Percentiles rank a stretch among this genome's conserved stretches.
phyloP scores from a whole-genome alignment of 495 filamentous ascomycete species.

The Penicillium cinerascens region DNA sequence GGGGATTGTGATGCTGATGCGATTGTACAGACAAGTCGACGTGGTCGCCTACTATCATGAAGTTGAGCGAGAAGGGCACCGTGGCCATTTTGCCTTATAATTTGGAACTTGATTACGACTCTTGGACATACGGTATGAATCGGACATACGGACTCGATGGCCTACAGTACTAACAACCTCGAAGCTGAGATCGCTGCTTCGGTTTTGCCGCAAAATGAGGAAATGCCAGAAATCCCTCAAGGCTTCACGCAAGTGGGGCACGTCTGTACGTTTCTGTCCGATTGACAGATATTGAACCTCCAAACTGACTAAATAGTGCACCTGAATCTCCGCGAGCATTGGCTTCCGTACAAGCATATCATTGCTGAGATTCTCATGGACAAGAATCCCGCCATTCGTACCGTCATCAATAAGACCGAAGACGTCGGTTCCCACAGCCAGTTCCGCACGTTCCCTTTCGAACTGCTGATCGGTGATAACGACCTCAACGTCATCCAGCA shows the following conservation, averaged over 20 bases:
- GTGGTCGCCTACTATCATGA: slow-evolving; percentile 65
- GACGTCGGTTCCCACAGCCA: slow-evolving; percentile 78
- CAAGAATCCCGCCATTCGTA: slow-evolving; percentile 75
- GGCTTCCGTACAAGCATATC: slow-evolving; percentile 74
- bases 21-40: slow-evolving; percentile 60
- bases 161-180: neutral
- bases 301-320: slow-evolving; percentile 55
- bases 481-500: slow-evolving; percentile 75
- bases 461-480: slow-evolving; percentile 76
- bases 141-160: neutral
- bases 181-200: slow-evolving; percentile 77
- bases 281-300: neutral
- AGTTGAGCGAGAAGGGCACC: slow-evolving; percentile 62
- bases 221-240: slow-evolving; percentile 72
- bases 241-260: slow-evolving; percentile 88
- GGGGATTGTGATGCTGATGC: slow-evolving; percentile 14
- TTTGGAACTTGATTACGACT: slow-evolving; percentile 72
- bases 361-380: slow-evolving; percentile 82
- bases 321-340: slow-evolving; percentile 80
- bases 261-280: slow-evolving; percentile 55
- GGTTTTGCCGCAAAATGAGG: slow-evolving; percentile 62
- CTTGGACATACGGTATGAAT: slow-evolving; percentile 74
- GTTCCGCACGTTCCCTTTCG: slow-evolving; percentile 91
- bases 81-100: slow-evolving; percentile 69
- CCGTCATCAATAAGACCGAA: slow-evolving; percentile 95